A percentile compares a stretch with the other conserved stretches of the same genome.
Evolutionary conservation across 495 filamentous ascomycete genomes (phyloP).

Genomic region (Geoglossum glabrum): DNA sequence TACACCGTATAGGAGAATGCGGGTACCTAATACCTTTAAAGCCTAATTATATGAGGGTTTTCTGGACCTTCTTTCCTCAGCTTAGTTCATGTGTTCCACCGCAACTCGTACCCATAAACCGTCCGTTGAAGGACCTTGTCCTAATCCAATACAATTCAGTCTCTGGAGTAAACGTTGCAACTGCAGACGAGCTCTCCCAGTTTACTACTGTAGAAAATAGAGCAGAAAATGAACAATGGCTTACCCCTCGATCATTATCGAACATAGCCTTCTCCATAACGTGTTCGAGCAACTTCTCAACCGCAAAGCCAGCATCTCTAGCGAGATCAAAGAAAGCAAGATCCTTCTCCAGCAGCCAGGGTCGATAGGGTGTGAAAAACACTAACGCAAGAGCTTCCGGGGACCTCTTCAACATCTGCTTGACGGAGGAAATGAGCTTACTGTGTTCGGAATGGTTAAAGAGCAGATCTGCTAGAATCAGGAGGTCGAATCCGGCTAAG

Average conservation of each 20-base stretch:
- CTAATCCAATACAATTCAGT: constrained; percentile 5
- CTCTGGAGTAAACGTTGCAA: background rate
- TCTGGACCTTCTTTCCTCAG: background rate
- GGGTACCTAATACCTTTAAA: background rate
- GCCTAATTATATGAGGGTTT: too few species aligned
- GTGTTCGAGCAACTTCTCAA: constrained; percentile 62
- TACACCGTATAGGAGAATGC: background rate
- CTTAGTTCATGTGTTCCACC: background rate
- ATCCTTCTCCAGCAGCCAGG: constrained; percentile 71
- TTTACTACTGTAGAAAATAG: too few species aligned
- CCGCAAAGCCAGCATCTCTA: constrained; percentile 41
- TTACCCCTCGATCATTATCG: constrained; percentile 60
- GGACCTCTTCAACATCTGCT: constrained; percentile 33
- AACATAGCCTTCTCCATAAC: constrained; percentile 71
- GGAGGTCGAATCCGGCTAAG: constrained; percentile 41
- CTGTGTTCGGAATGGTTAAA: constrained; percentile 75
- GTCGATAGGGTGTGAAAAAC: constrained; percentile 84
- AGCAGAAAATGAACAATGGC: constrained; percentile 9
- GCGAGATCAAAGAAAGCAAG: constrained; percentile 68
- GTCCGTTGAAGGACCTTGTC: constrained; percentile 13
- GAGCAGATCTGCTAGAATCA: constrained; percentile 73
- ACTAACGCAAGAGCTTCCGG: constrained; percentile 48
- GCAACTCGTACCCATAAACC: constrained; percentile 3
- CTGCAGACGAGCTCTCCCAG: background rate
- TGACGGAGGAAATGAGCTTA: constrained; percentile 51